Percentiles rank a stretch among this genome's conserved stretches.
phyloP scores from a whole-genome alignment of 768 basidiomycete species.

The Collybia sordida region DNA sequence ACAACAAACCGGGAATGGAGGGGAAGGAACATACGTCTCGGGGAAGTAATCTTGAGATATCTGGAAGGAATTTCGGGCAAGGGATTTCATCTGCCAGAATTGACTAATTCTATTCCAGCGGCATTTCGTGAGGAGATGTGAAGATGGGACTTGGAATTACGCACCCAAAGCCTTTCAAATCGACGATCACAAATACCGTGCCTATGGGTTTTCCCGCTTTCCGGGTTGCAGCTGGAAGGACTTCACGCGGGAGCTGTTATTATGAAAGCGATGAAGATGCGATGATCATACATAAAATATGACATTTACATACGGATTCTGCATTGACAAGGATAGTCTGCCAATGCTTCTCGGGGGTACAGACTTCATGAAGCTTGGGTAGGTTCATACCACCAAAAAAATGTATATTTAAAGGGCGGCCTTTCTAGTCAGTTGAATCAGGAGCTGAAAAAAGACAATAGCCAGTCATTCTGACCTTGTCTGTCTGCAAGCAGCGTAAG shows the following conservation, averaged over 20 bases:
- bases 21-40: slow-evolving; percentile 54
- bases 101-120: slow-evolving; percentile 48
- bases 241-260: slow-evolving; percentile 53
- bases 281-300: neutral
- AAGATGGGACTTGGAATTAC: slow-evolving; percentile 13
- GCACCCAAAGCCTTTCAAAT: slow-evolving; percentile 71
- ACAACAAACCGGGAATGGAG: neutral
- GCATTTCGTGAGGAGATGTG: neutral
- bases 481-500: slow-evolving; percentile 42
- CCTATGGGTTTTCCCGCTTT: slow-evolving; percentile 50
- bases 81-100: slow-evolving; percentile 75
- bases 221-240: slow-evolving; percentile 64
- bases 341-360: slow-evolving; percentile 63
- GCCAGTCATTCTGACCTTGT: slow-evolving; percentile 49
- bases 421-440: slow-evolving; percentile 42
- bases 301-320: slow-evolving; percentile 42
- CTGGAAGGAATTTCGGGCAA: slow-evolving; percentile 65
- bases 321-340: slow-evolving; percentile 62
- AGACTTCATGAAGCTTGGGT: slow-evolving; percentile 51
- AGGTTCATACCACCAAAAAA: slow-evolving; percentile 61
- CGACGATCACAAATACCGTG: slow-evolving; percentile 62
- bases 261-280: neutral
- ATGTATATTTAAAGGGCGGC: slow-evolving; percentile 71
- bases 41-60: slow-evolving; percentile 80
- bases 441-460: neutral